Evolutionary conservation across 2,329 filamentous ascomycete genomes (phyloP).

Genomic region (Keithomyces neogunnii): DNA sequence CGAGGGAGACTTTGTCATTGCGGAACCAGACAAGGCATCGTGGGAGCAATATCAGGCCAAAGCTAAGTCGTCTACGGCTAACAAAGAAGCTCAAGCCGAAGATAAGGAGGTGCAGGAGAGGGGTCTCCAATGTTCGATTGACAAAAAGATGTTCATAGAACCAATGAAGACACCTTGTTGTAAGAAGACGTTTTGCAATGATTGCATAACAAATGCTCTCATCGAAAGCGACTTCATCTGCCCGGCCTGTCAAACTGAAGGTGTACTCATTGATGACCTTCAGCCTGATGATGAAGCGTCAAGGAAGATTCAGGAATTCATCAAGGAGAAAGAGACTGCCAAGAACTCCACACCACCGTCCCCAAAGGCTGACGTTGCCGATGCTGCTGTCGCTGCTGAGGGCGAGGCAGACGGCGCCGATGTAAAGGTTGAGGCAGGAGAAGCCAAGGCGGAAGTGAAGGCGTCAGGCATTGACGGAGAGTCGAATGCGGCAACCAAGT

Average conservation of each 20-base stretch:
- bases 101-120: constrained; percentile 82
- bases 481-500: constrained; percentile 26
- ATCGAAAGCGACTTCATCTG: constrained; percentile 98
- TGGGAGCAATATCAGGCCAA: constrained; percentile 98
- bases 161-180: constrained; percentile 99
- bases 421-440: constrained; percentile 26
- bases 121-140: constrained; percentile 87
- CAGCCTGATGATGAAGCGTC: constrained; percentile 71
- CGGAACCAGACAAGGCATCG: constrained; percentile 86
- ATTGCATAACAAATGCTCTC: constrained; percentile 98
- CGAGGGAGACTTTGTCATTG: constrained; percentile 94
- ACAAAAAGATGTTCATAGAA: constrained; percentile 97
- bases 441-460: constrained; percentile 12
- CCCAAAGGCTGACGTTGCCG: constrained; percentile 32
- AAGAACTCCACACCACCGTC: constrained; percentile 31
- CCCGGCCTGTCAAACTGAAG: constrained; percentile 82
- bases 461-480: constrained; percentile 10
- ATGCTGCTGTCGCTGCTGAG: constrained; percentile 32
- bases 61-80: constrained; percentile 75
- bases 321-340: constrained; percentile 47
- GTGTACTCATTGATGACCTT: constrained; percentile 88
- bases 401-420: constrained; percentile 24
- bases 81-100: constrained; percentile 67
- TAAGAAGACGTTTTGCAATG: constrained; percentile 96
- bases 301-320: constrained; percentile 69